A percentile compares a stretch with the other conserved stretches of the same genome.
Conservation (phyloP, 495 filamentous ascomycete species). For the Entonaema liquescens region DNA sequence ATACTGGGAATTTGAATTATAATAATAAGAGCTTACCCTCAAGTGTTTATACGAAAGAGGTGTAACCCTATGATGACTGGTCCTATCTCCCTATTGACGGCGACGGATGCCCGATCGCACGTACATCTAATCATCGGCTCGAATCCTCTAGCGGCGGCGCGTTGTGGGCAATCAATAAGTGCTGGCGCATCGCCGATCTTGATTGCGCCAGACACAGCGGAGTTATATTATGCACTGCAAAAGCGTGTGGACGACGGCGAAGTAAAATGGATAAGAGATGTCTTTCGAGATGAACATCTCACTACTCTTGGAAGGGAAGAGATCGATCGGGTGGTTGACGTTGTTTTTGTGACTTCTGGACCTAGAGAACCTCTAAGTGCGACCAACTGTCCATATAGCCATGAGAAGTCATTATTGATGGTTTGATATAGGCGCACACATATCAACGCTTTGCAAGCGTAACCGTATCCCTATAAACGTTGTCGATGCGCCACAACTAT, state of each 20-base stretch:
- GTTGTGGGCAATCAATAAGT: conserved; percentile 80
- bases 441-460: conserved; percentile 78
- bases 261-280: conserved; percentile 74
- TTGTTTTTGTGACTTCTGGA: conserved; percentile 84
- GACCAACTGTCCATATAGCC: conserved; percentile 40
- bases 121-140: conserved; percentile 87
- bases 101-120: conserved; percentile 76
- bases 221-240: conserved; percentile 75
- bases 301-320: conserved; percentile 80
- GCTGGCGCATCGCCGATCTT: conserved; percentile 88
- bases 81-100: conserved; percentile 73
- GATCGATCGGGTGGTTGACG: conserved; percentile 81
- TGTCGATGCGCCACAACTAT: conserved; percentile 85
- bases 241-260: conserved; percentile 76
- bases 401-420: conserved; percentile 3
- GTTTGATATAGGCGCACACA: conserved; percentile 61
- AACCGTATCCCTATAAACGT: conserved; percentile 94
- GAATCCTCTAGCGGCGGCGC: conserved; percentile 83
- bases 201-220: conserved; percentile 72
- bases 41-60: neutral
- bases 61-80: conserved; percentile 5
- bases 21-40: neutral
- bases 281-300: conserved; percentile 78
- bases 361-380: conserved; percentile 57
- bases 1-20: neutral